A percentile compares a stretch with the other conserved stretches of the same genome.
phyloP scores from a whole-genome alignment of 208 protist species.

The Acanthamoeba triangularis region DNA sequence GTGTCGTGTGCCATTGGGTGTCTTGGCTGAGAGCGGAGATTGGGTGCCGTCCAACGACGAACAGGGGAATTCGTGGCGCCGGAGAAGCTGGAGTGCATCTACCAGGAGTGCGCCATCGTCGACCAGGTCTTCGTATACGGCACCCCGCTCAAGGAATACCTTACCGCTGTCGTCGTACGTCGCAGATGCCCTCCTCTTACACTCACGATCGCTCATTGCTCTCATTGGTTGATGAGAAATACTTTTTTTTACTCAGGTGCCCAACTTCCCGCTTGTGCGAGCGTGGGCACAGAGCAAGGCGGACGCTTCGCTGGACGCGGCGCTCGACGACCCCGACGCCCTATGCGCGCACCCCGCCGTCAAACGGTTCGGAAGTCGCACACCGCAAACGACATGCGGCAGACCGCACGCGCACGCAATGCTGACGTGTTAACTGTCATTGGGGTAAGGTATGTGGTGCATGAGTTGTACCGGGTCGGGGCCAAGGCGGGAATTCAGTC shows the following conservation, averaged over 20 bases:
- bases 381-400: neutral
- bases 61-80: conserved; percentile 69
- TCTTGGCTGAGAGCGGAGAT: no score
- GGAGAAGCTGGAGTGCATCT: conserved; percentile 66
- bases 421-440: neutral
- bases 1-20: no score
- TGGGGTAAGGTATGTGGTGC: neutral
- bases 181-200: neutral
- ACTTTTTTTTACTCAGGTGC: no score
- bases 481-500: neutral
- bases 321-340: neutral
- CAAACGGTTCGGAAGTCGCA: neutral
- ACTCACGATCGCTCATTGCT: neutral
- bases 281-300: neutral
- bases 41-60: conserved; percentile 78
- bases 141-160: conserved; percentile 77
- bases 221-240: no score
- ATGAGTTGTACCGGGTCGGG: neutral
- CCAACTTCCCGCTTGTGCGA: neutral
- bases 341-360: conserved; percentile 15
- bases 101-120: conserved; percentile 26
- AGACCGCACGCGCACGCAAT: neutral
- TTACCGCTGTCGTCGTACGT: conserved; percentile 89
- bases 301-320: neutral
- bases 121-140: conserved; percentile 72